Evolutionary conservation across 805 yeast genomes (phyloP), one percentile per base, ranked within the genome.

Genomic region (Scheffersomyces coipomensis): DNA sequence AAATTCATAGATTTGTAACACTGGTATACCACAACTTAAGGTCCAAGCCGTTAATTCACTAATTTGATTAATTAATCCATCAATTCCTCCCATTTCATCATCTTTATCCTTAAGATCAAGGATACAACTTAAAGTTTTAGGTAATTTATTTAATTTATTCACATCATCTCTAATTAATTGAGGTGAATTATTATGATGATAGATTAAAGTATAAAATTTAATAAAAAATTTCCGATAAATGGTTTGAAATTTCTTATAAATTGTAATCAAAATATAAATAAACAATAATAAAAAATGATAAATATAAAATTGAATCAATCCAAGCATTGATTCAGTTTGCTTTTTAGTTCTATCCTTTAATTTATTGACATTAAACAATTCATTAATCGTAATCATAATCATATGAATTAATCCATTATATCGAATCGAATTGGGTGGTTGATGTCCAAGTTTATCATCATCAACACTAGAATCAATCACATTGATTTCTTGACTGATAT

Each of bases 21-120:
- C 65, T 29, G 81, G 79, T 35, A 89, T 78, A 2, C 97, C 97
- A n/a, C 91, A 80, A 24, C 95, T 84, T n/a, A 88, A 60, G 29
- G 88, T 75, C 99, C 99, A 93, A 5, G 93, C 81, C 1, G 80
- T 75, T 26, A 90, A 46, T 52, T 90, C 96, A 34, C 90, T 77
- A 5, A 83, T 75, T 51, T 87, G 87, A 48, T 78, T 81, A 51
- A 90, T 70, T 31, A 91, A 68, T 0, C 95, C 96, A 44, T 83
- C 87, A 31, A 84, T 61, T 2, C 97, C 97, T 23, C 96, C 96
- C 43, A 89, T 91, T 51, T 88, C 95, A 50, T 83, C 91, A 45
- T 84, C 86, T 42, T 81, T 88, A 19, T 83, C 75, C 53, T 81
- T 82, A 56, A 81, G 74, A 49, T 78, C 81, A 41, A 93, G 64